Base-by-base conservation (phyloP, 2,329 filamentous ascomycete genomes). In the Penicillium paneum region DNA sequence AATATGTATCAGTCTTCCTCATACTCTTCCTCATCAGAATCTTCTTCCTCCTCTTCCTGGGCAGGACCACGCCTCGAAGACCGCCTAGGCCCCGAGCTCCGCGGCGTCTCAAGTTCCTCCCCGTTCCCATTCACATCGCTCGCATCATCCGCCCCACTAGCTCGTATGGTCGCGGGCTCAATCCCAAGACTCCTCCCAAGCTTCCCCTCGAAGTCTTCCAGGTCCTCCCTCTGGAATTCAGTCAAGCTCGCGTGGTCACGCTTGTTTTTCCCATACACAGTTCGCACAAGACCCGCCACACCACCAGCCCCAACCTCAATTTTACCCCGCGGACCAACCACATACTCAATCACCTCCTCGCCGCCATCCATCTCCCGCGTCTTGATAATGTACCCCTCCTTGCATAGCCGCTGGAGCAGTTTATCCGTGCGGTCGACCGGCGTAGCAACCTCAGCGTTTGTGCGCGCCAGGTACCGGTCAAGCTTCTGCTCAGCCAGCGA, bases 261-360 rank as follows among this genome's bases (percentile, higher is more conserved):
- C 49, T 54, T 61, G 21, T 66, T 58, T 8, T 53, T 53, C 72
- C 67, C 83, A 67, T 81, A 84, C 1, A 87, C 81, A 47, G 73
- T 74, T 57, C 76, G 76, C 4, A 91, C 84, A 59, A 97, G 74
- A 0, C 84, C 85, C 17, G 85, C 83, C 12, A 94, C 88, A 0
- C 89, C 90, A 46, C 85, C 81, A n/a, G 86, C 79, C 0, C 89
- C 90, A 34, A 97, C 83, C 72, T 97, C 94, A 8, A 92, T 80
- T 73, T 89, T 94, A 6, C 89, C 93, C 21, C 94, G 82, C 6
- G 91, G 88, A 0, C 94, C 94, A 13, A 97, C 83, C 52, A 89
- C 83, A 81, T 90, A 99, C 44, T 90, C 91, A 8, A 91, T 80
- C 2, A 83, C 80, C 59, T 93, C 86, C 35, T 96, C 90, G 26